Base-by-base conservation (phyloP, 1,139 yeast species). In the Lodderomyces margitis region DNA sequence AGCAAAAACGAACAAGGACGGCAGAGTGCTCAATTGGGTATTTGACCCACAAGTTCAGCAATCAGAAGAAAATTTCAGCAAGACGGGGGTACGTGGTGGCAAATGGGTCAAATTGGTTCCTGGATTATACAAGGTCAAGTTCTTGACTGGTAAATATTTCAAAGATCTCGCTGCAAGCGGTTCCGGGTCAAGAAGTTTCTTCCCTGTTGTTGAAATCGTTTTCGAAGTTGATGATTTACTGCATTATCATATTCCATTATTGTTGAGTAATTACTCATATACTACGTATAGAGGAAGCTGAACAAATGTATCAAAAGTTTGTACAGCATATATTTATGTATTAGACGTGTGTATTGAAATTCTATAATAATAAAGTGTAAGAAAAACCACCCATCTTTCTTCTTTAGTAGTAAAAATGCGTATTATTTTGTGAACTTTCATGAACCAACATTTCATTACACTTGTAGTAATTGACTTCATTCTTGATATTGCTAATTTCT, bases 211-310 rank as follows among this genome's bases (percentile, higher is more conserved):
- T 7, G 96, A 88, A 47, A 85, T 88, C 37, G 70, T 74, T 1
- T 88, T 88, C 57, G 75, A 74, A 34, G 78, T 88, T 5, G 74
- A 73, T 9, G 68, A 73, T 48, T 83, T 85, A 0, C 66, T 75
- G 31, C 96, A 89, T 61, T 89, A 87, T 62, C 97, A 89, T 58
- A 82, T 89, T 43, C 97, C 97, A 0, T 66, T 89, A 49, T 70
- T 89, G 43, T 68, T 89, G 43, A 81, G 95, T 35, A 87, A 87
- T 57, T 86, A 82, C 61, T 84, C 95, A 36, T 89, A 88, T 64
- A 80, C 95, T 12, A 89, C 96, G 0, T 89, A 89, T 64, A 75
- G 96, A 48, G 97, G 97, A 3, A 80, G 86, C 53, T 83, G 47
- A 30, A 33, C 9, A 21, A 21, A 9, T n/a, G n/a, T n/a, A n/a